Conservation (phyloP, 2,329 filamentous ascomycete genomes). For the Nigrograna mackinnonii region DNA sequence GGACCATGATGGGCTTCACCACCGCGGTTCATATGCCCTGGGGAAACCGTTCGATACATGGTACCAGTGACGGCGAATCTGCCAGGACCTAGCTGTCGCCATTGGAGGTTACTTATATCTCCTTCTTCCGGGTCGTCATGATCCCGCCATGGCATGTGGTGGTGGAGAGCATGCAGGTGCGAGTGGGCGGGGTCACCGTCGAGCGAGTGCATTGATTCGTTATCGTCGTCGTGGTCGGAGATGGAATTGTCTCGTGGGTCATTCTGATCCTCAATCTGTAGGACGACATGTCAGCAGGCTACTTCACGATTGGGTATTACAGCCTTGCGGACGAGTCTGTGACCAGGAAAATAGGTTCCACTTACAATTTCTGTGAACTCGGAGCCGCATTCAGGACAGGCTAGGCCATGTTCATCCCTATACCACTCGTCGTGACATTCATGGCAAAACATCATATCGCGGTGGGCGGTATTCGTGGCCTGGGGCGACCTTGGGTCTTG, state of each 20-base stretch:
- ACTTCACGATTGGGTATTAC: background rate
- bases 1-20: conserved; percentile 12
- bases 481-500: no score
- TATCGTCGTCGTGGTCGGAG: conserved; percentile 27
- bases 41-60: conserved; percentile 34
- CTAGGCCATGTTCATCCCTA: conserved; percentile 67
- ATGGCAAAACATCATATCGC: conserved; percentile 85
- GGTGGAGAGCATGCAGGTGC: conserved; percentile 42
- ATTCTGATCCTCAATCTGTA: conserved; percentile 56
- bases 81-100: conserved; percentile 39
- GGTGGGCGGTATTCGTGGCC: conserved; percentile 24
- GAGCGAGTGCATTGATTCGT: conserved; percentile 32
- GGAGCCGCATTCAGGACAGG: conserved; percentile 75
- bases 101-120: conserved; percentile 52
- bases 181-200: conserved; percentile 21
- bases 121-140: conserved; percentile 53
- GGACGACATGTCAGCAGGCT: no score
- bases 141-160: conserved; percentile 52
- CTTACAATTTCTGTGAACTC: conserved; percentile 87
- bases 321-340: conserved; percentile 3
- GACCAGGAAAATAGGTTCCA: no score
- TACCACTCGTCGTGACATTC: conserved; percentile 82
- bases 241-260: conserved; percentile 61
- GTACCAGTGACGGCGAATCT: conserved; percentile 39
- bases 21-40: conserved; percentile 18